Conservation (phyloP, 495 filamentous ascomycete genomes). For the Lasiosphaeria hispida region DNA sequence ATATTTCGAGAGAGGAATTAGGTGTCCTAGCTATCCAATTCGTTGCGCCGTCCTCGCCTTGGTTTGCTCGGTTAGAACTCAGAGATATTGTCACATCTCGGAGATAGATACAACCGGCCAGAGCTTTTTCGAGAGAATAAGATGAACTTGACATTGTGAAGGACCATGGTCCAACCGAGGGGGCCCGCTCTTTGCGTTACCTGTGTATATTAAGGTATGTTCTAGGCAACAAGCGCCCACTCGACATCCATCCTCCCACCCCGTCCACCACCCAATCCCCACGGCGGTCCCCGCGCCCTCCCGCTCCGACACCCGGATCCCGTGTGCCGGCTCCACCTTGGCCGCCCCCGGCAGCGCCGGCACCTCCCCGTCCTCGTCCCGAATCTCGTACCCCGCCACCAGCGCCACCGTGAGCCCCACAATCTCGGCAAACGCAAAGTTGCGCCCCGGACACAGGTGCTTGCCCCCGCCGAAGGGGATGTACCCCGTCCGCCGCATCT, state of each 20-base stretch:
- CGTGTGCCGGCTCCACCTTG: constrained; percentile 1
- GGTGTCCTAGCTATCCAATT: no score
- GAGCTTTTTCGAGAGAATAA: no score
- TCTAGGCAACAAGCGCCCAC: constrained; percentile 26
- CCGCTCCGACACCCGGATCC: constrained; percentile 17
- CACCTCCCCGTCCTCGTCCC: constrained; percentile 10
- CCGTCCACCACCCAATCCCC: constrained; percentile 16
- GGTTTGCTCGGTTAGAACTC: no score
- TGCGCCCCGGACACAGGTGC: constrained; percentile 45
- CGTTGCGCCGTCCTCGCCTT: no score
- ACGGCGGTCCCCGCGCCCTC: constrained; percentile 16
- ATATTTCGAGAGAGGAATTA: no score
- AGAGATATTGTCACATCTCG: no score
- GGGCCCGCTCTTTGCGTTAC: no score
- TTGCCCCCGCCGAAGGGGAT: constrained; percentile 46
- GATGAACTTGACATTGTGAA: no score
- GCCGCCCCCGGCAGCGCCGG: constrained; percentile 13
- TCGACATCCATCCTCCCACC: constrained; percentile 30
- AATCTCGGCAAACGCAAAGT: constrained; percentile 46
- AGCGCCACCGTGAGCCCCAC: constrained; percentile 35
- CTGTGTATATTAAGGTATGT: no score
- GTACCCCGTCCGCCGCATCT: constrained; percentile 26
- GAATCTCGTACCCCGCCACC: constrained; percentile 39
- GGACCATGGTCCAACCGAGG: no score
- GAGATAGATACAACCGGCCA: no score